Conservation (phyloP, 2,329 filamentous ascomycete species). For the Raffaelea ambrosiae region DNA sequence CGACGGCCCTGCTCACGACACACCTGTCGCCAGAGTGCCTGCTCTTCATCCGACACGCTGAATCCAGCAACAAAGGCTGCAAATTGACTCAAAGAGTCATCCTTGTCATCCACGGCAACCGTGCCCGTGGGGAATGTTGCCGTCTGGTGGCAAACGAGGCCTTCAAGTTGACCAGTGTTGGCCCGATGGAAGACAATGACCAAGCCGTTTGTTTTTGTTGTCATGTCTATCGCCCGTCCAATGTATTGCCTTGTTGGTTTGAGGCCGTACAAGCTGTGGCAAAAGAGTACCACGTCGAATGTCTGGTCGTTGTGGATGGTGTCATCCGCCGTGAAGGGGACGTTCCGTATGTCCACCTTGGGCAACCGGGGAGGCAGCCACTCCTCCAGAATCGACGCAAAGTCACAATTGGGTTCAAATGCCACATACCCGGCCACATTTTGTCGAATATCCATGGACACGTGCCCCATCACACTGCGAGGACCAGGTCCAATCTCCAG, state of each 20-base stretch:
- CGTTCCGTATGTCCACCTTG: slow-evolving; percentile 9
- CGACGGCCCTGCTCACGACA: slow-evolving; percentile 39
- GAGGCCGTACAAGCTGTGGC: slow-evolving; percentile 58
- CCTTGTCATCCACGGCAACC: slow-evolving; percentile 32
- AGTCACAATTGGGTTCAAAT: slow-evolving; percentile 42
- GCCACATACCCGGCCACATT: slow-evolving; percentile 43
- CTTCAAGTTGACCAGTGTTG: slow-evolving; percentile 30
- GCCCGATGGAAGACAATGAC: slow-evolving; percentile 50
- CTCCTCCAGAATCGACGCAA: slow-evolving; percentile 33
- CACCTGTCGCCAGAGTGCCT: slow-evolving; percentile 36
- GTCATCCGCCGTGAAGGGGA: slow-evolving; percentile 25
- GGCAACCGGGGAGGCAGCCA: slow-evolving; percentile 33
- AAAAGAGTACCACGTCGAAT: slow-evolving; percentile 52
- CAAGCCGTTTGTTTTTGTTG: slow-evolving; percentile 31
- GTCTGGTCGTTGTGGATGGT: slow-evolving; percentile 23
- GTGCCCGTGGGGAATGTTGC: slow-evolving; percentile 36
- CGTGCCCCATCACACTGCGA: slow-evolving; percentile 39
- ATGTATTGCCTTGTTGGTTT: slow-evolving; percentile 36
- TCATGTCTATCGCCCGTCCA: slow-evolving; percentile 36
- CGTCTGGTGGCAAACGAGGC: slow-evolving; percentile 37
- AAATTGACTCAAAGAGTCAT: slow-evolving; percentile 25
- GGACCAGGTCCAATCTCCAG: slow-evolving; percentile 54
- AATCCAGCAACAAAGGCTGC: neutral
- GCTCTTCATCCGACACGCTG: too few relatives aligned
- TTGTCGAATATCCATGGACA: slow-evolving; percentile 32